These are phyloP conservation scores for Euphrasia arctica DNA, from an alignment of 305 asterid genomes.

Conservation along the genomic window DNA sequence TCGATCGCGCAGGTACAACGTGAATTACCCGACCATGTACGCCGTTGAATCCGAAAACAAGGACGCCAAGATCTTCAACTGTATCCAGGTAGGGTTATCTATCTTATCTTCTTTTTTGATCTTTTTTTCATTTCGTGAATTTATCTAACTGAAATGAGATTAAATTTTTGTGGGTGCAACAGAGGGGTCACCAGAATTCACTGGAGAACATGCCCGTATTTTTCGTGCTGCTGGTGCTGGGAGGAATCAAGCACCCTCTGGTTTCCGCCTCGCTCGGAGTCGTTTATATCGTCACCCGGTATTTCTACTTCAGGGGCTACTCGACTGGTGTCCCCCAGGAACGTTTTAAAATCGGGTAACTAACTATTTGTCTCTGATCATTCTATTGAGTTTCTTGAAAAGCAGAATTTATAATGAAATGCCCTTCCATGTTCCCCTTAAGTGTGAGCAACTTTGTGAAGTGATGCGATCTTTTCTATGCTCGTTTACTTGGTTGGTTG, in stretches of 20 bases:
- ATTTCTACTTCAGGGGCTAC: constrained; percentile 85
- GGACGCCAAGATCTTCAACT: constrained; percentile 79
- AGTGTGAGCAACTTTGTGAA: background rate
- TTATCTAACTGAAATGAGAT: background rate
- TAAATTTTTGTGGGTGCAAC: constrained; percentile 26
- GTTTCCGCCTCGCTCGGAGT: constrained; percentile 57
- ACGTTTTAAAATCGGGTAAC: constrained; percentile 63
- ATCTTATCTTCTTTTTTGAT: too few relatives aligned
- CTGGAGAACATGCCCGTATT: constrained; percentile 75
- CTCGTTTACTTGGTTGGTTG: too few relatives aligned
- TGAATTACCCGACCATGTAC: constrained; percentile 70
- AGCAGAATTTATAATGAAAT: background rate
- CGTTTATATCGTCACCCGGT: constrained; percentile 43
- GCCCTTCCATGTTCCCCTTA: background rate
- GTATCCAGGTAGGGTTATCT: constrained; percentile 57
- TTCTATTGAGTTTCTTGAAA: background rate
- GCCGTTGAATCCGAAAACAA: constrained; percentile 77
- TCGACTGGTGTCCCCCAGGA: constrained; percentile 67
- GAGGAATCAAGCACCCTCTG: constrained; percentile 71
- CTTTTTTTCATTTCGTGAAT: too few relatives aligned
- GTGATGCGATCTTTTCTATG: background rate
- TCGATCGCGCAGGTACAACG: constrained; percentile 54
- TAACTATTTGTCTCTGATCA: background rate
- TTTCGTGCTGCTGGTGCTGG: constrained; percentile 61
- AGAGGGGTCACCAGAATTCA: constrained; percentile 97